Evolutionary conservation across 129 eudicot species (phyloP), one percentile per base, ranked within the genome.

Genomic region (Scalesia atractyloides): DNA sequence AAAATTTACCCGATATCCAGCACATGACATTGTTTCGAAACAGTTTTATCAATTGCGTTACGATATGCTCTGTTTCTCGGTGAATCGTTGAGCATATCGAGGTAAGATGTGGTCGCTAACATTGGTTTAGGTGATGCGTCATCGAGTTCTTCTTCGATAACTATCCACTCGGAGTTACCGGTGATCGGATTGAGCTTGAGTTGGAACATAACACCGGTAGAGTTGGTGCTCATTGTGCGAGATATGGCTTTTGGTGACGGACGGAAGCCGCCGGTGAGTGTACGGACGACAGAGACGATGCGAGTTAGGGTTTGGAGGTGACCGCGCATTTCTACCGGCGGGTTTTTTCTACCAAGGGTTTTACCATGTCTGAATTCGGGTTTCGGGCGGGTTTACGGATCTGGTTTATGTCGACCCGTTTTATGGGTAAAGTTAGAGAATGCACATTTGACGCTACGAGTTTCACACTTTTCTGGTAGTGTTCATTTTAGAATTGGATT

Each of bases 91-190:
- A 92, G 98, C 98, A 92, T 92, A 73, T 92, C 96, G 14, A 89
- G 95, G 68, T 92, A 92, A 63, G 88, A 89, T 48, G 98, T 92
- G 16, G 83, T 75, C 1, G 87, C 92, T 44, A 92, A 71, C 51
- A 80, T 77, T 70, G 85, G 78, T 70, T 82, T 46, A 9, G 76
- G 80, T 13, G 74, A 60, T 12, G 58, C n/a, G 10, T 73, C 67
- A 48, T 22, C 70, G 16, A 73, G 86, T 17, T 83, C 76, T 37
- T 86, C 96, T 64, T 89, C 87, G 34, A 92, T 82, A 44, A 92
- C 84, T 66, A 92, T 74, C 98, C 98, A 92, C 72, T 92, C 96
- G 3, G 96, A 89, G 69, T 84, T 83, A n/a, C 98, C 98, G 46
- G 96, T 76, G 52, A 92, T 80, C 8, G 96, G 94, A 68, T 92